Evolutionary conservation across 768 basidiomycete species (phyloP).

Genomic region (Termitomyces sp.): DNA sequence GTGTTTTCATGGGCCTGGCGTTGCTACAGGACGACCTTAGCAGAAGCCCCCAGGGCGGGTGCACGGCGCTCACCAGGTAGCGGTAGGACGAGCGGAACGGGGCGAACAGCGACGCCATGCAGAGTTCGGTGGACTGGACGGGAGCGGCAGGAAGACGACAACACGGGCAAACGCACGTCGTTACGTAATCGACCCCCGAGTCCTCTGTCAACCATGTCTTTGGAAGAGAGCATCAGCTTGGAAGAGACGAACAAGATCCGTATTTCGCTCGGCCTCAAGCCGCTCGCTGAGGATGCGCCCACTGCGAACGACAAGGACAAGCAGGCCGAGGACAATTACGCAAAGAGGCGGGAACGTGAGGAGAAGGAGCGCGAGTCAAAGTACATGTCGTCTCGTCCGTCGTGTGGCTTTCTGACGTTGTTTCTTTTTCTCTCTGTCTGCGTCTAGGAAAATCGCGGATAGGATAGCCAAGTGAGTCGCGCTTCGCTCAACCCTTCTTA

Average conservation of each 20-base stretch:
- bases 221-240: conserved; percentile 87
- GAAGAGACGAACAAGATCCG: conserved; percentile 97
- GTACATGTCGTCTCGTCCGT: conserved; percentile 33
- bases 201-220: conserved; percentile 37
- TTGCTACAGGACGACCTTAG: conserved; percentile 51
- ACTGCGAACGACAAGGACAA: conserved; percentile 74
- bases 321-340: conserved; percentile 84
- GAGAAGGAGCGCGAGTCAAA: conserved; percentile 70
- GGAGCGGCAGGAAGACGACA: conserved; percentile 8
- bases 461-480: conserved; percentile 86
- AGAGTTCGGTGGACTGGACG: background rate
- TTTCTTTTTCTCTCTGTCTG: background rate
- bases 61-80: conserved; percentile 29
- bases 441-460: conserved; percentile 60
- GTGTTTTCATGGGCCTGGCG: conserved; percentile 87
- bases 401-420: conserved; percentile 18
- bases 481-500: conserved; percentile 16
- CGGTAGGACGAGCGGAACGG: conserved; percentile 51
- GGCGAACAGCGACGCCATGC: conserved; percentile 39
- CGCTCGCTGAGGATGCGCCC: conserved; percentile 76
- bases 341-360: conserved; percentile 63
- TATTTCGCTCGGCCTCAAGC: conserved; percentile 89
- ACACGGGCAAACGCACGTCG: conserved; percentile 8
- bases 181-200: conserved; percentile 16
- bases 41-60: background rate